phyloP scores from a whole-genome alignment of 2,329 filamentous ascomycete genomes.

The Metarhizium robertsii region DNA sequence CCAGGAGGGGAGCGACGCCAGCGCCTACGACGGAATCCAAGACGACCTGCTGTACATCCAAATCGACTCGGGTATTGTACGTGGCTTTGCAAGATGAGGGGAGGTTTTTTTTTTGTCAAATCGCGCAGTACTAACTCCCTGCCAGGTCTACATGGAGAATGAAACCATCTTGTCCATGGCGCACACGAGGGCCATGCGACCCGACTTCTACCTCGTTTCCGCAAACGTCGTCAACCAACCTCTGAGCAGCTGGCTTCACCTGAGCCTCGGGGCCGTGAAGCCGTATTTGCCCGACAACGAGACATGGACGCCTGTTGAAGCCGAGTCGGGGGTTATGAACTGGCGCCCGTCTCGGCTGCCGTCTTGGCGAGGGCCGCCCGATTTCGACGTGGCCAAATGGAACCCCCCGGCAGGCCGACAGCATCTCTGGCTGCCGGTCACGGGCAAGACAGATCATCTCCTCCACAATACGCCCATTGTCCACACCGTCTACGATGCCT shows the following conservation, averaged over 20 bases:
- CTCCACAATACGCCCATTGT: slow-evolving; percentile 37
- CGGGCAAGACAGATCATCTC: slow-evolving; percentile 22
- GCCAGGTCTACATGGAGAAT: slow-evolving; percentile 21
- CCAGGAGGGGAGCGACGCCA: slow-evolving; percentile 19
- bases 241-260: slow-evolving; percentile 43
- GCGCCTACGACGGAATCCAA: slow-evolving; percentile 34
- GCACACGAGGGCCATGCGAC: slow-evolving; percentile 35
- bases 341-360: slow-evolving; percentile 34
- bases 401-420: slow-evolving; percentile 25
- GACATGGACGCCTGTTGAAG: slow-evolving; percentile 9
- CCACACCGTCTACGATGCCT: slow-evolving; percentile 35
- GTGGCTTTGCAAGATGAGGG: slow-evolving; percentile 7
- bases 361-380: slow-evolving; percentile 18
- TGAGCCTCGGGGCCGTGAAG: slow-evolving; percentile 40
- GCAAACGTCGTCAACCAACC: slow-evolving; percentile 40
- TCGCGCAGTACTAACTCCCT: background rate
- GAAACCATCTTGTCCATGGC: slow-evolving; percentile 41
- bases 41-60: slow-evolving; percentile 34
- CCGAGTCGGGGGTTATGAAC: slow-evolving; percentile 14
- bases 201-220: slow-evolving; percentile 40
- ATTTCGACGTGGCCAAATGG: slow-evolving; percentile 21
- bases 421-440: slow-evolving; percentile 42
- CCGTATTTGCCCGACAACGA: slow-evolving; percentile 42
- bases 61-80: slow-evolving; percentile 28
- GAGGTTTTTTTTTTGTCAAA: too few species aligned